phyloP scores from a whole-genome alignment of 2,329 filamentous ascomycete species.

The Zymoseptoria brevis region DNA sequence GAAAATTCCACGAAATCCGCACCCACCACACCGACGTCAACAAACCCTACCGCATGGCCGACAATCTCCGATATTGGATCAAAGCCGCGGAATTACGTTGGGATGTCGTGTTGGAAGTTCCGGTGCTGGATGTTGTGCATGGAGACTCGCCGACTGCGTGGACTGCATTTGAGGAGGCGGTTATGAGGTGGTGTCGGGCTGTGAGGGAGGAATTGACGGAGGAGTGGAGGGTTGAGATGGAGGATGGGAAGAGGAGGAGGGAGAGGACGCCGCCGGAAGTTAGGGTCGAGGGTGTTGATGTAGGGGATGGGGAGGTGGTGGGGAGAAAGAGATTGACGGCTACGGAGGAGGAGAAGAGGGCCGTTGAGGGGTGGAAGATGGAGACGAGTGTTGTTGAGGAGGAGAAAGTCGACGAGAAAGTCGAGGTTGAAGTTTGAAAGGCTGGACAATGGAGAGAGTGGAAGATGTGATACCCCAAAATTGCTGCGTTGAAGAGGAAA shows the following conservation, averaged over 20 bases:
- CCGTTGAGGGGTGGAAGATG: not conserved
- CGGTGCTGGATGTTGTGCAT: constrained; percentile 80
- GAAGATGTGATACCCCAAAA: not conserved
- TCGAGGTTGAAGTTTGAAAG: not conserved
- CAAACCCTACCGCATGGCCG: constrained; percentile 88
- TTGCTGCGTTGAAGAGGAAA: not conserved
- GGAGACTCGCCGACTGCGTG: constrained; percentile 59
- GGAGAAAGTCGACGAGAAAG: not conserved
- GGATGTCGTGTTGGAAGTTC: constrained; percentile 75
- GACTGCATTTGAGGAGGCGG: constrained; percentile 72
- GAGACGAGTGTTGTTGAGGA: not conserved
- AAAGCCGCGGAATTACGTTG: constrained; percentile 93
- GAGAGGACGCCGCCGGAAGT: constrained; percentile 23
- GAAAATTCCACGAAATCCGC: constrained; percentile 83
- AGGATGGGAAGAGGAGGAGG: constrained; percentile 9
- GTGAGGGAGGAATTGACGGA: constrained; percentile 75
- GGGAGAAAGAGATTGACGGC: not conserved
- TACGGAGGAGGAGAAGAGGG: not conserved
- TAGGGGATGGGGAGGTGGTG: not conserved
- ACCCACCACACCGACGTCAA: constrained; percentile 84
- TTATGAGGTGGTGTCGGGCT: constrained; percentile 73
- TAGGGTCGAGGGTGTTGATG: constrained; percentile 20
- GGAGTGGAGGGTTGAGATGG: constrained; percentile 50
- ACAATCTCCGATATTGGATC: constrained; percentile 91
- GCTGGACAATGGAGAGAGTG: not conserved